Percentiles rank a stretch among this genome's conserved stretches.
phyloP scores from a whole-genome alignment of 2,329 filamentous ascomycete genomes.

The Colletotrichum sp. region DNA sequence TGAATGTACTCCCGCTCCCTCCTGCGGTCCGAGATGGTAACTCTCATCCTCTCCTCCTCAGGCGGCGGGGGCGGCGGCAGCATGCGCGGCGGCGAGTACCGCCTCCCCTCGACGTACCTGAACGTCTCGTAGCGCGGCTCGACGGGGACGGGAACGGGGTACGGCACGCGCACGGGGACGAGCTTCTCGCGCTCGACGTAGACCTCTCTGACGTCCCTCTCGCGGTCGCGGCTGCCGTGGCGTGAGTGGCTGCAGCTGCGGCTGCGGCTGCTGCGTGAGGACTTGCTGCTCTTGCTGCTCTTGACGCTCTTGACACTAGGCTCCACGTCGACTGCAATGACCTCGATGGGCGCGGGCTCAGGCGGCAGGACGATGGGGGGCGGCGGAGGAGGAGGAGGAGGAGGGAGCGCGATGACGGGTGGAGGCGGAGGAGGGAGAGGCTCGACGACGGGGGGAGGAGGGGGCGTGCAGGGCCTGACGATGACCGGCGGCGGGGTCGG shows the following conservation, averaged over 20 bases:
- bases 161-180: conserved; percentile 45
- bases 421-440: conserved; percentile 24
- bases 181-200: conserved; percentile 58
- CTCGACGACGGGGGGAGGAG: conserved; percentile 22
- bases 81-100: conserved; percentile 36
- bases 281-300: conserved; percentile 20
- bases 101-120: conserved; percentile 56
- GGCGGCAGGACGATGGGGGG: conserved; percentile 24
- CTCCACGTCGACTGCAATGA: conserved; percentile 32
- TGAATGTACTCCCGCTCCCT: conserved; percentile 34
- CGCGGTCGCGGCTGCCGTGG: conserved; percentile 22
- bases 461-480: conserved; percentile 18
- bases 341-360: conserved; percentile 27
- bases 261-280: conserved; percentile 30
- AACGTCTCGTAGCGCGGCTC: conserved; percentile 52
- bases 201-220: conserved; percentile 39
- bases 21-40: conserved; percentile 38
- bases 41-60: conserved; percentile 35
- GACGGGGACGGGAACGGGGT: conserved; percentile 40
- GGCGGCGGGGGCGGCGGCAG: conserved; percentile 31
- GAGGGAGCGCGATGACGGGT: not conserved
- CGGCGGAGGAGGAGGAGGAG: conserved; percentile 21
- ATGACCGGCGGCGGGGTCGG: conserved; percentile 33
- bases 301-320: conserved; percentile 25
- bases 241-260: conserved; percentile 28